These are phyloP conservation scores for Aspergillus awamori DNA, from an alignment of 2,329 filamentous ascomycete species.

Conservation along the genomic window DNA sequence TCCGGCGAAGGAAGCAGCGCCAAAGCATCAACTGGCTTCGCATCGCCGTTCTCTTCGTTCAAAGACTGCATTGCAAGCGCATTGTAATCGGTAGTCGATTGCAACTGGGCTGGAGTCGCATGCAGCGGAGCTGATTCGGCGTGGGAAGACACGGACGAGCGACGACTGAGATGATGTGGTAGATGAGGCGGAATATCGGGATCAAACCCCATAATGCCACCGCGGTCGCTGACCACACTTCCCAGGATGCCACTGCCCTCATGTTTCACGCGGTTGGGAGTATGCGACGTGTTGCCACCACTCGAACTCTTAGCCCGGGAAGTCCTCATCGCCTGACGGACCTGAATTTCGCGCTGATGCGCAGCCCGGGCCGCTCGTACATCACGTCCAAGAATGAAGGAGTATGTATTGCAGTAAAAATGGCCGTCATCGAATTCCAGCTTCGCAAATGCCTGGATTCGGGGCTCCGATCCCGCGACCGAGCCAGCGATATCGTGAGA, in stretches of 20 bases:
- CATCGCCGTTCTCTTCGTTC: conserved; percentile 38
- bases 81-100: conserved; percentile 49
- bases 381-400: conserved; percentile 65
- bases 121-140: conserved; percentile 40
- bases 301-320: conserved; percentile 52
- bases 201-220: conserved; percentile 57
- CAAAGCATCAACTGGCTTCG: conserved; percentile 50
- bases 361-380: conserved; percentile 54
- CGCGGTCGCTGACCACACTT: conserved; percentile 58
- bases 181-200: conserved; percentile 46
- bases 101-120: conserved; percentile 42
- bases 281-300: conserved; percentile 47
- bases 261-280: conserved; percentile 48
- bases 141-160: conserved; percentile 56
- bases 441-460: conserved; percentile 64
- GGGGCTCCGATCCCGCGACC: conserved; percentile 45
- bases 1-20: conserved; percentile 54
- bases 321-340: conserved; percentile 42
- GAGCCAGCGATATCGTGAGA: conserved; percentile 38
- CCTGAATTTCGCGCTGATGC: conserved; percentile 48
- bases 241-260: conserved; percentile 51
- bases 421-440: conserved; percentile 67
- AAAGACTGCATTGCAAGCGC: conserved; percentile 50
- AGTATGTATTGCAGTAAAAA: conserved; percentile 67
- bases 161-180: conserved; percentile 45